A percentile compares a stretch with the other conserved stretches of the same genome.
Evolutionary conservation across 2,329 filamentous ascomycete species (phyloP).

Genomic region (Mycogone perniciosa): DNA sequence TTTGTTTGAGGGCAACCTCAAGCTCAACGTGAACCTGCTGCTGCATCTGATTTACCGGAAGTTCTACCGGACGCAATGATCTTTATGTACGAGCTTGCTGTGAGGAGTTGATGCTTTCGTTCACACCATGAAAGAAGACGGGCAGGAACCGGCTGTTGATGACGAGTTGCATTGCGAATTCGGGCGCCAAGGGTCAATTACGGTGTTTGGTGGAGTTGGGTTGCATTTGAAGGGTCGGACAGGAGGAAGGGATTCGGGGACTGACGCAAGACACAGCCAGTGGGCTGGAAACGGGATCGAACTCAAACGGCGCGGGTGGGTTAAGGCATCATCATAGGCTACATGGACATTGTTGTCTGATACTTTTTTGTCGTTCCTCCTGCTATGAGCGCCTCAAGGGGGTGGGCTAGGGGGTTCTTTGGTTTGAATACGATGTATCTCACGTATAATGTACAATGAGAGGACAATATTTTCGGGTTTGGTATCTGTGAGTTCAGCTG

Average conservation of each 20-base stretch:
- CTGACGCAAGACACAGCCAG: not conserved
- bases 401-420: not conserved
- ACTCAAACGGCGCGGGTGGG: not conserved
- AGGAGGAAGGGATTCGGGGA: not conserved
- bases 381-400: not conserved
- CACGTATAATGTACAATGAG: not conserved
- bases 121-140: not conserved
- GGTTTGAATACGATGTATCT: constrained; percentile 8
- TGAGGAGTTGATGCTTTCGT: not conserved
- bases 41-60: constrained; percentile 98
- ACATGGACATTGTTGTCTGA: constrained; percentile 9
- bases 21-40: constrained; percentile 93
- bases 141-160: not conserved
- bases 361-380: constrained; percentile 3
- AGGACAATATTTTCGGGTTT: not conserved
- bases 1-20: constrained; percentile 77
- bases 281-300: constrained; percentile 2
- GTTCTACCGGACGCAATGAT: constrained; percentile 73
- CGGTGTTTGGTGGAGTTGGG: constrained; percentile 12
- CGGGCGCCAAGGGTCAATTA: constrained; percentile 3
- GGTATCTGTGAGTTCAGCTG: too few relatives aligned
- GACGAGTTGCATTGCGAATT: not conserved
- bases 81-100: too few relatives aligned
- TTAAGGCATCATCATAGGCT: constrained; percentile 6
- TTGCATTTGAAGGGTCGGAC: constrained; percentile 6